Percentiles rank a stretch among this genome's conserved stretches.
Evolutionary conservation across 495 filamentous ascomycete species (phyloP).

Genomic region (Achaetomiella virescens): DNA sequence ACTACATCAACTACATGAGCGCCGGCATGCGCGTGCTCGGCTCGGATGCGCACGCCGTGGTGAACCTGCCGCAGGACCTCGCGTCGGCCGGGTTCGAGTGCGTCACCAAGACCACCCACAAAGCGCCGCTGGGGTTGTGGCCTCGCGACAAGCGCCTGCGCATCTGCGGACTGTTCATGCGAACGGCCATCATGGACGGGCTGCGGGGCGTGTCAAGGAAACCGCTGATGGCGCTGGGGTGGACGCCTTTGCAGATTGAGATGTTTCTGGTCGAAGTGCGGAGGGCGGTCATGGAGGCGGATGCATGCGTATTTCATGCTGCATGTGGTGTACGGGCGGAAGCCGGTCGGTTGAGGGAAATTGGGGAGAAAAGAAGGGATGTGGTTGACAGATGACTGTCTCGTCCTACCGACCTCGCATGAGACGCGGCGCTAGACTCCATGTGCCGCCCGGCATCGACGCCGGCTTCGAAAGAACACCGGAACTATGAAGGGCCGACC

Average conservation of each 20-base stretch:
- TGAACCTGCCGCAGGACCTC: conserved; percentile 14
- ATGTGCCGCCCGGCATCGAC: too few species aligned
- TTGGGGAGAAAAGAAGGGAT: too few species aligned
- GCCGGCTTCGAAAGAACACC: too few species aligned
- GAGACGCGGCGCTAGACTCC: too few species aligned
- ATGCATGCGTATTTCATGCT: conserved; percentile 30
- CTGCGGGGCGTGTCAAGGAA: conserved; percentile 26
- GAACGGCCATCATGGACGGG: conserved; percentile 33
- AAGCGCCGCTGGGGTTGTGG: conserved; percentile 32
- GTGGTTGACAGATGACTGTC: too few species aligned
- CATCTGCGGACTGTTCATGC: conserved; percentile 29
- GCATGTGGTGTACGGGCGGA: conserved; percentile 30
- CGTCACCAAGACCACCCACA: conserved; percentile 20
- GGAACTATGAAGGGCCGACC: too few species aligned
- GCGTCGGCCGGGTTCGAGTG: conserved; percentile 28
- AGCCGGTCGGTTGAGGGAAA: conserved; percentile 17
- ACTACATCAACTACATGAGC: conserved; percentile 27
- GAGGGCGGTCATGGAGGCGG: conserved; percentile 26
- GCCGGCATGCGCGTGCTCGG: conserved; percentile 25
- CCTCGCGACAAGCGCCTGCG: conserved; percentile 28
- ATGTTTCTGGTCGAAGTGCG: conserved; percentile 36
- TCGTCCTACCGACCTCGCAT: too few species aligned
- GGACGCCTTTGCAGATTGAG: conserved; percentile 36
- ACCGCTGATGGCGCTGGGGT: conserved; percentile 29
- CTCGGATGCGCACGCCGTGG: conserved; percentile 24